Base-by-base conservation (phyloP, 2,329 filamentous ascomycete species). In the Aspergillus fumigatiaffinis region DNA sequence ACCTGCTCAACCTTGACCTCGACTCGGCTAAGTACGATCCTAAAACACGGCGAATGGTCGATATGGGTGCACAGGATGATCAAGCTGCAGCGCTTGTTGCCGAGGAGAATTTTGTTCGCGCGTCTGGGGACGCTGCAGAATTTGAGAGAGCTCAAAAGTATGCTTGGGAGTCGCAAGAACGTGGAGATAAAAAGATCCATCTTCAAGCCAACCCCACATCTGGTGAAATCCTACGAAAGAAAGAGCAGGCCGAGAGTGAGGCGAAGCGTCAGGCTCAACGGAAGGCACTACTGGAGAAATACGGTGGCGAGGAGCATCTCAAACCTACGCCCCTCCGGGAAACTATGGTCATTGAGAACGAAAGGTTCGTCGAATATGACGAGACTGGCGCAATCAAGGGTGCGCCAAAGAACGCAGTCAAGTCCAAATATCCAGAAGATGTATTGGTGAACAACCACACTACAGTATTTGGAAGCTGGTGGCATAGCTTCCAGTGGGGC, bases 21-120 rank as follows among this genome's bases (percentile, higher is more conserved):
- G 94, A 99, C 68, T 97, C 92, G 1, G 94, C 95, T 1, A 95
- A 96, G 73, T 99, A 99, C 76, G 93, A 99, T 69, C 94, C 94
- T 0, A 99, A 99, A 73, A 97, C 92, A 12, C 84, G 94, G 66
- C 88, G 90, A 8, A 91, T 99, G 82, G 89, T 96, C 23, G 91
- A 96, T 69, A 87, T 85, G 61, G 91, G 92, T 50, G 91, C 89
- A 6, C 90, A 87, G 32, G 84, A 84, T 23, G 91, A 95, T 76
- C 88, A 87, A 65, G 89, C 90, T 2, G 89, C 92, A 7, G 86
- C 88, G 29, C 76, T 96, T 5, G 93, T 94, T 55, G 92, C 92
- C 3, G 94, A 97, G 67, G 92, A 97, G 67, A 93, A 93, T 49
- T 97, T 96, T 73, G 85, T 96, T 77, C 86, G 88, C 47, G 88